Base-by-base conservation (phyloP, 2,329 filamentous ascomycete genomes). In the Ceratocystis variospora region DNA sequence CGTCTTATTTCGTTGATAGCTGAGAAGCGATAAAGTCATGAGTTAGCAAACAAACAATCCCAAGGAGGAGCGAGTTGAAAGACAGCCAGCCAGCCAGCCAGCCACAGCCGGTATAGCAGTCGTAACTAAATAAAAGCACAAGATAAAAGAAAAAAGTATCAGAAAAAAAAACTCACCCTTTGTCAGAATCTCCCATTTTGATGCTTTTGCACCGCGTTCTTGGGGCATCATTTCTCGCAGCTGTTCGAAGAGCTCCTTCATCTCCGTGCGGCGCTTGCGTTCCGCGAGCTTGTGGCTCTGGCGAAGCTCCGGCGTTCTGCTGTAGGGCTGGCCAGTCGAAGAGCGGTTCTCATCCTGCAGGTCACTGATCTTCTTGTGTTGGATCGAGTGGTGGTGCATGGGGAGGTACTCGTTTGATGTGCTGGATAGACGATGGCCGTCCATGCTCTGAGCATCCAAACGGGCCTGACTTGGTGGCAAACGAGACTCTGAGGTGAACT, bases 151-250 rank as follows among this genome's bases (percentile, higher is more conserved):
- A 8, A 5, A 50, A 5, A 17, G 15, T 25, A 61, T 17, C 46
- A 17, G 15, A 0, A 53, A 5, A 25, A 5, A 5, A 25, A 5
- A 73, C 81, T 69, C 77, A 92, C 89, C 88, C 79, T 93, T 93
- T 2, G 88, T 91, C 17, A 95, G 74, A 62, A 93, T 91, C 71
- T 95, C 89, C 89, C 89, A 95, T 71, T 95, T 95, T 70, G 88
- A 92, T 0, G 89, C 89, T 74, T 94, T 95, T 28, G 87, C 87
- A 1, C 89, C 89, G 17, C 89, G 84, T 71, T 90, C 89, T 70
- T 90, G 87, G 1, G 89, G 89, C 77, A 93, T 86, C 46, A 90
- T 79, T 70, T 88, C 86, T 70, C 90, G 84, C 7, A 94, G 77
- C 71, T 90, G 87, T 70, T 94, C 89, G 72, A 94, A 94, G 0